These are phyloP conservation scores for Penicillium sp. DNA, from an alignment of 2,329 filamentous ascomycete genomes.

Conservation along the genomic window DNA sequence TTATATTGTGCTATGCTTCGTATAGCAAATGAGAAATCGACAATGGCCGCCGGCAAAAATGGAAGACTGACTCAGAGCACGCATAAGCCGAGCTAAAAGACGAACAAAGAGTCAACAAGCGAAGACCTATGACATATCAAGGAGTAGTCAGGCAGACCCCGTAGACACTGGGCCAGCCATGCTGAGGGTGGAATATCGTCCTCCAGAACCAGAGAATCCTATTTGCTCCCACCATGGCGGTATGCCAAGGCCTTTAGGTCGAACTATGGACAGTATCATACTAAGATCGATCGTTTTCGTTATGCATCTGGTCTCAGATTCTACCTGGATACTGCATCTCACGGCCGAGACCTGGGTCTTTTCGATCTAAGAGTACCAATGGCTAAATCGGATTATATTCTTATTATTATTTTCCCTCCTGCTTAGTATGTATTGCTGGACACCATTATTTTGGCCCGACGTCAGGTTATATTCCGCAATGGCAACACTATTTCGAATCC, in stretches of 20 bases:
- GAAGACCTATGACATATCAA: constrained; percentile 12
- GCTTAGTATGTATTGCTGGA: neutral
- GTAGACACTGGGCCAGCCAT: constrained; percentile 18
- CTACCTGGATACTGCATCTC: constrained; percentile 9
- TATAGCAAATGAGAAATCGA: constrained; percentile 11
- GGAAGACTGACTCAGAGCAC: constrained; percentile 7
- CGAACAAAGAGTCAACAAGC: constrained; percentile 7
- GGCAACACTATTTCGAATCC: constrained; percentile 4
- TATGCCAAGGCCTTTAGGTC: constrained; percentile 7
- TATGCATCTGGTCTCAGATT: constrained; percentile 12
- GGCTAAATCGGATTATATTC: constrained; percentile 2
- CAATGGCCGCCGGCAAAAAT: constrained; percentile 17
- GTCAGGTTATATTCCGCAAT: constrained; percentile 7
- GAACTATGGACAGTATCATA: constrained; percentile 3
- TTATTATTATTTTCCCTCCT: neutral
- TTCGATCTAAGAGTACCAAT: constrained; percentile 7
- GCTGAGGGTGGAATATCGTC: constrained; percentile 10
- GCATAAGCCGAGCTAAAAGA: constrained; percentile 17
- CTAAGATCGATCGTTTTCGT: constrained; percentile 3
- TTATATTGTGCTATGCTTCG: constrained; percentile 13
- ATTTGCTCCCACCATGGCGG: constrained; percentile 10
- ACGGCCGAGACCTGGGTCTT: constrained; percentile 18
- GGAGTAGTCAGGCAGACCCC: constrained; percentile 16
- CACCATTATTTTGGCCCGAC: neutral
- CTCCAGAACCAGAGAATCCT: constrained; percentile 4